These are phyloP conservation scores for Cryptococcus amylolentus DNA, from an alignment of 1,284 basidiomycete species.

Conservation along the genomic window DNA sequence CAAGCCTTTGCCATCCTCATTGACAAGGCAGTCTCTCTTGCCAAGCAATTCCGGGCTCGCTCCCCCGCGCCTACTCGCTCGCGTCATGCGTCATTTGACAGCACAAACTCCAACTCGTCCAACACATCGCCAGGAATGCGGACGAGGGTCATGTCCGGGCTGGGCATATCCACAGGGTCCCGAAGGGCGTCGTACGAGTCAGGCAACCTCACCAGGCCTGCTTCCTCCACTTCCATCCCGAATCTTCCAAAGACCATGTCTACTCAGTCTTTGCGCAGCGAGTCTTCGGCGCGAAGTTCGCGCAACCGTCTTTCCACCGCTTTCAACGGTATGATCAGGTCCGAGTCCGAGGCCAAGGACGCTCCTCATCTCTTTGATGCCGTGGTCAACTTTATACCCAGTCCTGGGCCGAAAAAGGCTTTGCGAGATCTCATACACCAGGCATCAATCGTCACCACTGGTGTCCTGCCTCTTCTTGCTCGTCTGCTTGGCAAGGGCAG, in stretches of 20 bases:
- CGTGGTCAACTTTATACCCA: conserved; percentile 39
- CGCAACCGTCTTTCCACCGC: conserved; percentile 5
- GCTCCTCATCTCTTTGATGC: conserved; percentile 27
- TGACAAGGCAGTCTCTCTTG: conserved; percentile 22
- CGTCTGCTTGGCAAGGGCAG: conserved; percentile 5
- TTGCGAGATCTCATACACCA: conserved; percentile 40
- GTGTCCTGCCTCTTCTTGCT: conserved; percentile 26
- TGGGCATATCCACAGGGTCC: conserved; percentile 4
- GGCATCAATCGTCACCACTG: conserved; percentile 35
- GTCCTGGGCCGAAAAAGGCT: conserved; percentile 7
- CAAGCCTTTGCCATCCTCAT: conserved; percentile 27
- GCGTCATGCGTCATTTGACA: conserved; percentile 9
- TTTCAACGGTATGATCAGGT: conserved; percentile 10
- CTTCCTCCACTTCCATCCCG: neutral
- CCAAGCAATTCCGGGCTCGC: conserved; percentile 21
- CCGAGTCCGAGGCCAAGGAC: neutral
- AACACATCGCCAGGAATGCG: conserved; percentile 10
- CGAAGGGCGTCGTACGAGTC: conserved; percentile 15
- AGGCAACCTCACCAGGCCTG: neutral
- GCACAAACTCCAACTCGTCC: conserved; percentile 3
- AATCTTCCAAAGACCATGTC: neutral
- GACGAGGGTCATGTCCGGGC: conserved; percentile 5
- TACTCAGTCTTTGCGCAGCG: neutral
- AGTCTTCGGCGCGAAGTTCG: neutral
- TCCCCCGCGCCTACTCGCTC: conserved; percentile 1